These are phyloP conservation scores for Neurospora sp. DNA, from an alignment of 495 filamentous ascomycete species.

Conservation along the genomic window DNA sequence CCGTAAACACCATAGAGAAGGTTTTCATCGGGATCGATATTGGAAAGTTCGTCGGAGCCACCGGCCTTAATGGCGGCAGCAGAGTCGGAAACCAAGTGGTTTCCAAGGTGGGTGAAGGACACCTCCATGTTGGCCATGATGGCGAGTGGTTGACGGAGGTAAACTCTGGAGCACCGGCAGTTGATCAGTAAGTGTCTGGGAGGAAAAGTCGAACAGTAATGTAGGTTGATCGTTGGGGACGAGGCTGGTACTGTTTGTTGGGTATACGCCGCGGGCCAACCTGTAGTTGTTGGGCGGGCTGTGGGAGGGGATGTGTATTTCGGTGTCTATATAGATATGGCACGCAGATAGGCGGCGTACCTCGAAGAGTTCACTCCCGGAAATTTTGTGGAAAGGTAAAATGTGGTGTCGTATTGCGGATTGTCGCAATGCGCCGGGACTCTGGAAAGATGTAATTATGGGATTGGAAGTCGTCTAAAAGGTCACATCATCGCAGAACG, in stretches of 20 bases:
- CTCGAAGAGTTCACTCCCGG: neutral
- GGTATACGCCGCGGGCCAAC: neutral
- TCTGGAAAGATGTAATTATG: neutral
- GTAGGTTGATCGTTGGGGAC: neutral
- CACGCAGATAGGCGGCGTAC: neutral
- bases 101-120: conserved; percentile 77
- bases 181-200: neutral
- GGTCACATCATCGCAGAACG: conserved; percentile 26
- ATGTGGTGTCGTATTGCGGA: neutral
- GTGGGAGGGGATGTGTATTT: neutral
- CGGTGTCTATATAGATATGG: neutral
- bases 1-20: conserved; percentile 58
- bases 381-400: neutral
- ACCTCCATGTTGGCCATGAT: conserved; percentile 53
- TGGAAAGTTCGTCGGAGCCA: conserved; percentile 48
- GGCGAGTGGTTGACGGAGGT: neutral
- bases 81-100: conserved; percentile 67
- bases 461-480: conserved; percentile 5
- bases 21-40: conserved; percentile 66
- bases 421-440: neutral
- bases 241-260: neutral
- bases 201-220: neutral
- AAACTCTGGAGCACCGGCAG: neutral
- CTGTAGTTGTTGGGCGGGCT: neutral
- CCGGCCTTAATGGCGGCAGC: conserved; percentile 64